These are phyloP conservation scores for Penicillium sp. DNA, from an alignment of 2,329 filamentous ascomycete species.

Conservation along the genomic window DNA sequence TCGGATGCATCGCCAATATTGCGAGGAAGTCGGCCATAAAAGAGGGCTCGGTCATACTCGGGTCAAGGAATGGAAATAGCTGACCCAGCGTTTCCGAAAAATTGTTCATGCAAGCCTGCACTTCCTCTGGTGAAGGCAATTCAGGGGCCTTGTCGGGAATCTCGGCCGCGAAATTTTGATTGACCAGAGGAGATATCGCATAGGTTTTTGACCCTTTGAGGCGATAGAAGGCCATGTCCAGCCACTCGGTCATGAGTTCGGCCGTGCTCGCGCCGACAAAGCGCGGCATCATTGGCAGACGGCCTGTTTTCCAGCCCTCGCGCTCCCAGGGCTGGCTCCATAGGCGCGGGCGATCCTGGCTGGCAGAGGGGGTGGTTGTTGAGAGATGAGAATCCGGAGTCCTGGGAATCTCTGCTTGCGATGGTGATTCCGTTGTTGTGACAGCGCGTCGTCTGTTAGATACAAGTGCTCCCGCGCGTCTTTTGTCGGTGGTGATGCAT, in stretches of 20 bases:
- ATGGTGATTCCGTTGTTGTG: neutral
- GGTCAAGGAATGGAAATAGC: conserved; percentile 8
- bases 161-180: conserved; percentile 2
- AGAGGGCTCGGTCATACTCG: neutral
- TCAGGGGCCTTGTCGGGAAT: neutral
- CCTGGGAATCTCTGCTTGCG: neutral
- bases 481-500: conserved; percentile 15
- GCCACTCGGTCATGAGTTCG: conserved; percentile 15
- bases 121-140: neutral
- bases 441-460: conserved; percentile 5
- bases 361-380: neutral
- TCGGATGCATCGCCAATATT: neutral
- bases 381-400: conserved; percentile 2
- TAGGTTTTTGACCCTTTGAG: conserved; percentile 2
- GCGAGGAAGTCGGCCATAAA: neutral
- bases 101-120: neutral
- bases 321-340: conserved; percentile 14
- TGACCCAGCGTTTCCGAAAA: conserved; percentile 7
- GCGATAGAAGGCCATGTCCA: conserved; percentile 15
- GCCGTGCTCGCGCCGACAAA: conserved; percentile 11
- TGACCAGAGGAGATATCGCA: conserved; percentile 8
- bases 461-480: conserved; percentile 10
- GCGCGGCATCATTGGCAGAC: conserved; percentile 14
- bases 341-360: conserved; percentile 6
- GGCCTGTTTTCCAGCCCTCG: conserved; percentile 14